Conservation (phyloP, 2,329 filamentous ascomycete genomes). For the Hymenoscyphus scutula region DNA sequence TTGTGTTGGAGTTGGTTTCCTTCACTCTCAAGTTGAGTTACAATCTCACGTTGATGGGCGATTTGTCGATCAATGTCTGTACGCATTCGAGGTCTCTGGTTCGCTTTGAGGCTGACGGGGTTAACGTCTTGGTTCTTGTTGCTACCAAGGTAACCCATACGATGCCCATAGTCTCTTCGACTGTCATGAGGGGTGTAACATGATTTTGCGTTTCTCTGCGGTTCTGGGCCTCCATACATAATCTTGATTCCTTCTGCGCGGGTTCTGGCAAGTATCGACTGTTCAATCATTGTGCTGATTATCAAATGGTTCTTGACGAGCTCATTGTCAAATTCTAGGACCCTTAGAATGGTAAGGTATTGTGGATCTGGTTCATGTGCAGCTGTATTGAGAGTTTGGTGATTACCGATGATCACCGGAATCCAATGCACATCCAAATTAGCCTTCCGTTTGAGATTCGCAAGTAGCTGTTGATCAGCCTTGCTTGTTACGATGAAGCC, state of each 20-base stretch:
- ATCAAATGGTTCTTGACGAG: slow-evolving; percentile 78
- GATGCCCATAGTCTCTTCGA: slow-evolving; percentile 57
- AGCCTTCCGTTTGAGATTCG: slow-evolving; percentile 59
- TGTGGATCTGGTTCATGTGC: slow-evolving; percentile 70
- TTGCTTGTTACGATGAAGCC: slow-evolving; percentile 81
- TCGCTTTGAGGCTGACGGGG: slow-evolving; percentile 41
- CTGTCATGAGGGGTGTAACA: slow-evolving; percentile 69
- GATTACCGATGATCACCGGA: slow-evolving; percentile 64
- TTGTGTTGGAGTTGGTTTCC: slow-evolving; percentile 45
- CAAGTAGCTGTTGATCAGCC: slow-evolving; percentile 69
- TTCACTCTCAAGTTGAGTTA: slow-evolving; percentile 55
- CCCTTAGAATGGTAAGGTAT: slow-evolving; percentile 76
- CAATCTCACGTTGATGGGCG: slow-evolving; percentile 46
- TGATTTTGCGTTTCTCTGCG: slow-evolving; percentile 65
- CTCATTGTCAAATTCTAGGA: slow-evolving; percentile 78
- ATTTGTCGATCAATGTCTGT: slow-evolving; percentile 71
- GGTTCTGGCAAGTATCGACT: slow-evolving; percentile 73
- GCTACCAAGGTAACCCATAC: slow-evolving; percentile 50
- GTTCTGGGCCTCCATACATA: slow-evolving; percentile 57
- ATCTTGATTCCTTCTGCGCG: slow-evolving; percentile 64
- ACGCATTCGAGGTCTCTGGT: slow-evolving; percentile 66
- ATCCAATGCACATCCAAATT: slow-evolving; percentile 46
- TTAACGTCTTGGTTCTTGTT: slow-evolving; percentile 44
- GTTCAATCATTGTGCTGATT: slow-evolving; percentile 79
- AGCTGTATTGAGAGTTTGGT: slow-evolving; percentile 53